phyloP scores from a whole-genome alignment of 306 rosid species.

The Trifolium pratense region DNA sequence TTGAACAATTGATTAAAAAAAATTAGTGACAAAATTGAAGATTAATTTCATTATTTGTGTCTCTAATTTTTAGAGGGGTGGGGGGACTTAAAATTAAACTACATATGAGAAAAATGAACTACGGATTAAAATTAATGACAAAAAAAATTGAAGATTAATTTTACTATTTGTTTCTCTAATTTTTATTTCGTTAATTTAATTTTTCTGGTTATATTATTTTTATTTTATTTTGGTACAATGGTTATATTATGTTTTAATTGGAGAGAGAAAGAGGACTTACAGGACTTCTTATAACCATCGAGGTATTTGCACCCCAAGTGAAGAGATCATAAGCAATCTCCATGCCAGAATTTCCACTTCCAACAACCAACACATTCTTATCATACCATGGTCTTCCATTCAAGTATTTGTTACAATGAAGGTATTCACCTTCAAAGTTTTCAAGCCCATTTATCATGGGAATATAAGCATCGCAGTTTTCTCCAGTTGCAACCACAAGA shows the following conservation, averaged over 20 bases:
- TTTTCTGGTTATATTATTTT: too few species aligned
- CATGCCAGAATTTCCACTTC: constrained; percentile 78
- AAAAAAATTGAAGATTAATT: not conserved
- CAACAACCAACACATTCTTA: constrained; percentile 71
- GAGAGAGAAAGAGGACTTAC: constrained; percentile 38
- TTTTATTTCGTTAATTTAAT: not conserved
- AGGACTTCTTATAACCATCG: constrained; percentile 58
- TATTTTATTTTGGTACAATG: too few species aligned
- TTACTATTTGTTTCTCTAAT: not conserved
- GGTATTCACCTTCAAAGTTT: constrained; percentile 47
- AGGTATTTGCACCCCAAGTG: constrained; percentile 62
- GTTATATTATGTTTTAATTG: too few species aligned
- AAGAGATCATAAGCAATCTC: constrained; percentile 73
- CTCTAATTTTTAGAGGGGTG: too few species aligned
- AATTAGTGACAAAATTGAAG: too few species aligned
- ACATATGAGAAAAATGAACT: too few species aligned
- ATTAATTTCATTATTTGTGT: too few species aligned
- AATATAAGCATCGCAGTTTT: constrained; percentile 53
- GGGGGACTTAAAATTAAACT: too few species aligned
- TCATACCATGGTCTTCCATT: constrained; percentile 54
- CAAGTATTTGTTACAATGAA: constrained; percentile 56
- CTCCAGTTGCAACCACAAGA: constrained; percentile 69
- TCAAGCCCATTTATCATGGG: constrained; percentile 53
- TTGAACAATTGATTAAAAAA: too few species aligned
- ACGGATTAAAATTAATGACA: too few species aligned